These are phyloP conservation scores for Achaetomiella virescens DNA, from an alignment of 495 filamentous ascomycete species.

Conservation along the genomic window DNA sequence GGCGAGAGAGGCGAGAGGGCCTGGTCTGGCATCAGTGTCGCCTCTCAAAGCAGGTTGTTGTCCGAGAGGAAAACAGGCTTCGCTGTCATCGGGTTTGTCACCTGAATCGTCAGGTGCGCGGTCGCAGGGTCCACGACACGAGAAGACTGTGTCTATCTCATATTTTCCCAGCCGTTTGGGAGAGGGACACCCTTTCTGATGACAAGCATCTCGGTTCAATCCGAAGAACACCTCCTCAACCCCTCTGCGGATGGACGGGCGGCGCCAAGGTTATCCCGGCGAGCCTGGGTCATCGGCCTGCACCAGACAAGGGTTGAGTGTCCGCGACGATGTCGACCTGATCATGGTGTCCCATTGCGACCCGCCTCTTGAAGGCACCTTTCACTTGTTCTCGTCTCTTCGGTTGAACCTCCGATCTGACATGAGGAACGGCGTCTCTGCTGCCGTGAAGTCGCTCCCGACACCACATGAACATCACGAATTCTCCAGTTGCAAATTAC, in stretches of 20 bases:
- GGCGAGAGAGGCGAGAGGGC: too few species aligned
- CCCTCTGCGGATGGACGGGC: constrained; percentile 3
- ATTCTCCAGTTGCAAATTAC: too few species aligned
- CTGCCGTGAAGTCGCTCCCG: too few species aligned
- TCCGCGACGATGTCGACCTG: neutral
- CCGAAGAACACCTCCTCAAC: constrained; percentile 7
- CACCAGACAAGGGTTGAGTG: neutral
- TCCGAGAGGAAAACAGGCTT: too few species aligned
- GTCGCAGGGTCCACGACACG: neutral
- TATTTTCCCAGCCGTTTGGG: neutral
- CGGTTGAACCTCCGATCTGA: too few species aligned
- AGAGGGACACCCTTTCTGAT: neutral
- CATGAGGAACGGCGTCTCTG: too few species aligned
- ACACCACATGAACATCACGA: too few species aligned
- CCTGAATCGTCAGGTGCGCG: constrained; percentile 10
- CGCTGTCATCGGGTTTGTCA: neutral
- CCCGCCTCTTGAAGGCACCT: too few species aligned
- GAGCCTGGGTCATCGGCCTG: neutral
- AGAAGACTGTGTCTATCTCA: constrained; percentile 6
- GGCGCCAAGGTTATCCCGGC: neutral
- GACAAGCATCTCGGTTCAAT: neutral
- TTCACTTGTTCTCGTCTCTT: too few species aligned
- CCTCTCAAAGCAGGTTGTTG: too few species aligned
- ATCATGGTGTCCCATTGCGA: too few species aligned
- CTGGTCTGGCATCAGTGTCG: too few species aligned